Evolutionary conservation across 2,329 filamentous ascomycete species (phyloP), one percentile per base, ranked within the genome.

Genomic region (Colletotrichum ledebouriae): DNA sequence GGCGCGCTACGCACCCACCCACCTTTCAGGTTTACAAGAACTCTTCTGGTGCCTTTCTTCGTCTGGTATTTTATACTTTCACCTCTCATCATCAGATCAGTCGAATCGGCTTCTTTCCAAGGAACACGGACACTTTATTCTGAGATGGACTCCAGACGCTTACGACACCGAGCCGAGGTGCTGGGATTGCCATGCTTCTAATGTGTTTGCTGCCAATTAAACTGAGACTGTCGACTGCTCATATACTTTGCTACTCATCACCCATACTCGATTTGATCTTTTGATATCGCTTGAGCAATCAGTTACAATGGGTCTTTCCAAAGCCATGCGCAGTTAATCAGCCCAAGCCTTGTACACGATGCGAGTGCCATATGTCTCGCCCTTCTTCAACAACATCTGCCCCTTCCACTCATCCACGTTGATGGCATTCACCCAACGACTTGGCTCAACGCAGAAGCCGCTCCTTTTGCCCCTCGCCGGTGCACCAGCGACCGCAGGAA

Each of bases 401-500:
- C 82, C 82, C 80, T 87, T 92, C 92, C 94, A 97, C 75, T 91
- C 89, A 0, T 91, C 88, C 56, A 92, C 89, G 74, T 97, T 98
- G 75, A 90, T 84, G 0, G 94, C 94, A 79, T 98, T 96, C 63
- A 98, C 92, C 78, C 92, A 98, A 22, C 96, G 89, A 75, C 92
- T 93, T 0, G 95, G 94, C 84, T 99, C 96, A 49, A 97, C 90
- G 78, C 94, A 97, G 82, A 98, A 97, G 0, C 92, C 95, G 50
- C 90, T 89, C 56, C 94, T 87, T 4, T 88, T 76, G 0, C 86
- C 87, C 56, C 93, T 87, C 1, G 90, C 89, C 0, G 91, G 88
- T 33, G 87, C 79, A 2, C 84, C 84, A n/a, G 84, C 85, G 3
- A 89, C 83, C 34, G 83, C 90, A 0, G 92, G 91, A 12, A 97